These are phyloP conservation scores for Annulohypoxylon moriforme DNA, from an alignment of 495 filamentous ascomycete species.

Conservation along the genomic window DNA sequence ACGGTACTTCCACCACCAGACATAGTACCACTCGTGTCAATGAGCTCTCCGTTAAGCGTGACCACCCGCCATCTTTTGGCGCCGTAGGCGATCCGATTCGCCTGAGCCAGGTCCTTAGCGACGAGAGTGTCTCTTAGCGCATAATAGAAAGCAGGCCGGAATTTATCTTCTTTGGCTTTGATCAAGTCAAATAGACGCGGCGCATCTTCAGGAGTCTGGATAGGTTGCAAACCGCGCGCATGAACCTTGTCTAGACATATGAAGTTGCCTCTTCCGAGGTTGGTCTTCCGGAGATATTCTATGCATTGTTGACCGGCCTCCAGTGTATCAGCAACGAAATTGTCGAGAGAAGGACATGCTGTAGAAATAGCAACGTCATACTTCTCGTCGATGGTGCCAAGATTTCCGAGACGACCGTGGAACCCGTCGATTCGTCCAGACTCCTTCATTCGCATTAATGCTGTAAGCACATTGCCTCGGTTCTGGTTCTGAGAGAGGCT, in stretches of 20 bases:
- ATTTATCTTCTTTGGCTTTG: constrained; percentile 85
- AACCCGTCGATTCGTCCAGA: constrained; percentile 97
- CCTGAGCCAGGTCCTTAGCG: constrained; percentile 90
- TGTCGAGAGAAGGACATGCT: constrained; percentile 89
- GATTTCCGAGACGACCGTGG: constrained; percentile 92
- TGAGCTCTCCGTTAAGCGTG: constrained; percentile 92
- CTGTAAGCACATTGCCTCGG: constrained; percentile 89
- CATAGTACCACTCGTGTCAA: constrained; percentile 98
- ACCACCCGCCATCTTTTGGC: constrained; percentile 94
- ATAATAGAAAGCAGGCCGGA: constrained; percentile 92
- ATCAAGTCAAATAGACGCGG: constrained; percentile 94
- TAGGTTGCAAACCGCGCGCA: constrained; percentile 75
- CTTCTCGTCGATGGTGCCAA: constrained; percentile 92
- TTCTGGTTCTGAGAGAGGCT: constrained; percentile 90
- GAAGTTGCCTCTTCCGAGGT: constrained; percentile 96
- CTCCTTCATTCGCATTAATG: constrained; percentile 93
- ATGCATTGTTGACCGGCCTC: constrained; percentile 97
- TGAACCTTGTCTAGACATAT: constrained; percentile 92
- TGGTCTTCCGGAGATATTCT: constrained; percentile 96
- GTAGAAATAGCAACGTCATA: constrained; percentile 98
- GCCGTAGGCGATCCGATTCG: constrained; percentile 96
- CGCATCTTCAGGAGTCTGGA: constrained; percentile 90
- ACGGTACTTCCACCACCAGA: constrained; percentile 92
- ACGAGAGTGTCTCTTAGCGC: constrained; percentile 94
- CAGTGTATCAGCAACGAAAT: constrained; percentile 94